Evolutionary conservation across 2,329 filamentous ascomycete genomes (phyloP).

Genomic region (Fusarium sp.): DNA sequence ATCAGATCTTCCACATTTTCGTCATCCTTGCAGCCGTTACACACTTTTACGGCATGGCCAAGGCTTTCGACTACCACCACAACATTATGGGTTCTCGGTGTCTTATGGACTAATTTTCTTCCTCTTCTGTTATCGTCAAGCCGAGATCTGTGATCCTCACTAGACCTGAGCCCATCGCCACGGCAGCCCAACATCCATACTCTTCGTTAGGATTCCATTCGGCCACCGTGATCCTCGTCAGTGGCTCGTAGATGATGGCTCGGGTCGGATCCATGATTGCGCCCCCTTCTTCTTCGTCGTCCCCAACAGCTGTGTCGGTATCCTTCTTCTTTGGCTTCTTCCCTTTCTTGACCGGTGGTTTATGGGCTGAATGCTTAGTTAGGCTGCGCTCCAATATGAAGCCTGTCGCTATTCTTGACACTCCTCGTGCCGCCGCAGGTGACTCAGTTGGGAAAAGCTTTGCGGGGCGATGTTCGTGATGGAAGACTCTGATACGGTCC

Average conservation of each 20-base stretch:
- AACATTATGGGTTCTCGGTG: conserved; percentile 64
- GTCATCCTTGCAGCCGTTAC: conserved; percentile 83
- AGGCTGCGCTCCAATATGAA: conserved; percentile 61
- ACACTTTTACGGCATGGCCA: conserved; percentile 82
- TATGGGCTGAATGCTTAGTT: conserved; percentile 54
- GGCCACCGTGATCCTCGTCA: conserved; percentile 68
- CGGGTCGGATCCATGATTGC: conserved; percentile 51
- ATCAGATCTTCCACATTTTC: conserved; percentile 94
- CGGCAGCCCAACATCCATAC: conserved; percentile 74
- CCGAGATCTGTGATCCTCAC: conserved; percentile 74
- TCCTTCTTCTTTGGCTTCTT: conserved; percentile 51
- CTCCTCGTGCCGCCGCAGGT: conserved; percentile 52
- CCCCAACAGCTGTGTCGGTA: conserved; percentile 43
- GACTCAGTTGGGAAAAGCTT: conserved; percentile 43
- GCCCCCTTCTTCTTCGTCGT: conserved; percentile 47
- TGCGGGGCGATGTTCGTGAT: conserved; percentile 61
- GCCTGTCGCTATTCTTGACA: conserved; percentile 61
- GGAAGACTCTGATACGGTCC: conserved; percentile 55
- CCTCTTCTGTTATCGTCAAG: conserved; percentile 49
- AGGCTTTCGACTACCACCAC: conserved; percentile 89
- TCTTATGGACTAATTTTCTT: conserved; percentile 30
- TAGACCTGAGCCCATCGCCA: conserved; percentile 72
- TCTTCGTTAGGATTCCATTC: conserved; percentile 74
- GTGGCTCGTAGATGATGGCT: conserved; percentile 67
- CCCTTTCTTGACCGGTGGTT: conserved; percentile 49